Percentiles rank a stretch among this genome's conserved stretches.
Conservation (phyloP, 345 rosid species). For the rapeseed (Brassica napus) region DNA sequence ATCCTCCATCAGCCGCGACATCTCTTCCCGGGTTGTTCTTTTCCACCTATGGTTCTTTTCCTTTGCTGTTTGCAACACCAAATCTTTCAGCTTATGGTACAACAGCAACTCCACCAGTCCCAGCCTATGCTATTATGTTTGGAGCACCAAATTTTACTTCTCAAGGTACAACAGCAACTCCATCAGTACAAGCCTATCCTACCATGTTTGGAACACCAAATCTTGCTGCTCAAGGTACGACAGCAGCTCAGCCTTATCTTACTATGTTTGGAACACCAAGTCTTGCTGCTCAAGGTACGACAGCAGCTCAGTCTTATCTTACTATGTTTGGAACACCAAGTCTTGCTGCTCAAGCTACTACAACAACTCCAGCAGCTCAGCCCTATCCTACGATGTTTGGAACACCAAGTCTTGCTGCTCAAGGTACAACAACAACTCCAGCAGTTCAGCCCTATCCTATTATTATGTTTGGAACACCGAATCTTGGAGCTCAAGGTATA, state of each 20-base stretch:
- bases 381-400: background rate
- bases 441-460: background rate
- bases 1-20: constrained; percentile 9
- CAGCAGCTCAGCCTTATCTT: background rate
- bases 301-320: constrained; percentile 12
- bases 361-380: background rate
- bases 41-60: constrained; percentile 1
- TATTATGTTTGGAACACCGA: background rate
- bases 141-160: background rate
- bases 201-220: background rate
- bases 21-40: constrained; percentile 1
- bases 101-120: background rate
- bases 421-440: background rate
- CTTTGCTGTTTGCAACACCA: constrained; percentile 3
- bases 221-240: constrained; percentile 9
- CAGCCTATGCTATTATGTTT: background rate
- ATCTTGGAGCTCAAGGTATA: constrained; percentile 7
- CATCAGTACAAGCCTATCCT: background rate
- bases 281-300: constrained; percentile 11
- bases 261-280: background rate
- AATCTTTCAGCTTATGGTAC: background rate
- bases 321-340: background rate
- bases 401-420: background rate
- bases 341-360: constrained; percentile 6
- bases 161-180: background rate